phyloP scores from a whole-genome alignment of 2,329 filamentous ascomycete species.

The Nothomitra cinnamomea region DNA sequence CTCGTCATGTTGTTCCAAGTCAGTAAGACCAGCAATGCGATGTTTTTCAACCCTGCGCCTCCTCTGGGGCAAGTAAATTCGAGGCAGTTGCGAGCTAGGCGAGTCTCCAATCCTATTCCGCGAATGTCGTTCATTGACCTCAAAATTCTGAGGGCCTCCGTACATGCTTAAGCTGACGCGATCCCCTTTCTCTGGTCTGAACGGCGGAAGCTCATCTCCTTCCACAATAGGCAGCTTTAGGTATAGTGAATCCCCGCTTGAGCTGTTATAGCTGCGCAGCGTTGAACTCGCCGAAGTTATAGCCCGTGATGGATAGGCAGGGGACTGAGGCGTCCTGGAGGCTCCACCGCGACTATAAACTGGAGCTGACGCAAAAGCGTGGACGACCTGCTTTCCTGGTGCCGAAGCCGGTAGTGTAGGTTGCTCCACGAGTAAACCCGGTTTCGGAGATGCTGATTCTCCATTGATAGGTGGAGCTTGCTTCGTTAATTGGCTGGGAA shows the following conservation, averaged over 20 bases:
- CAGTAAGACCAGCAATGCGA: background rate
- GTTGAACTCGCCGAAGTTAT: background rate
- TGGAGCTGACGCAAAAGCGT: background rate
- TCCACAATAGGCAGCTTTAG: background rate
- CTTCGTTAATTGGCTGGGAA: background rate
- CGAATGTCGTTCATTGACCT: background rate
- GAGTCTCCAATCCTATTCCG: background rate
- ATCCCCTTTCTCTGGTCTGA: background rate
- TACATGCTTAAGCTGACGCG: background rate
- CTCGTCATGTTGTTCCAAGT: background rate
- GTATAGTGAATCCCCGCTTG: background rate
- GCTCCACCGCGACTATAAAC: background rate
- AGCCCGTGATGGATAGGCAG: background rate
- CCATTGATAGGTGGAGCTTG: background rate
- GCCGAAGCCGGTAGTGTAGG: background rate
- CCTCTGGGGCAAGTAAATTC: too few relatives aligned
- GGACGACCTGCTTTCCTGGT: background rate
- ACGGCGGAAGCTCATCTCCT: constrained; percentile 1
- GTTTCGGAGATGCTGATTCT: background rate
- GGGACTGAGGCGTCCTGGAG: background rate
- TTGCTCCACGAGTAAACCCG: background rate
- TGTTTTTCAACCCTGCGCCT: background rate
- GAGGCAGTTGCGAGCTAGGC: background rate
- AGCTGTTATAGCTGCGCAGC: background rate
- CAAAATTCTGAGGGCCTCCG: background rate